Evolutionary conservation across 2,329 filamentous ascomycete genomes (phyloP), one percentile per base, ranked within the genome.

Genomic region (Fusarium xylarioides): DNA sequence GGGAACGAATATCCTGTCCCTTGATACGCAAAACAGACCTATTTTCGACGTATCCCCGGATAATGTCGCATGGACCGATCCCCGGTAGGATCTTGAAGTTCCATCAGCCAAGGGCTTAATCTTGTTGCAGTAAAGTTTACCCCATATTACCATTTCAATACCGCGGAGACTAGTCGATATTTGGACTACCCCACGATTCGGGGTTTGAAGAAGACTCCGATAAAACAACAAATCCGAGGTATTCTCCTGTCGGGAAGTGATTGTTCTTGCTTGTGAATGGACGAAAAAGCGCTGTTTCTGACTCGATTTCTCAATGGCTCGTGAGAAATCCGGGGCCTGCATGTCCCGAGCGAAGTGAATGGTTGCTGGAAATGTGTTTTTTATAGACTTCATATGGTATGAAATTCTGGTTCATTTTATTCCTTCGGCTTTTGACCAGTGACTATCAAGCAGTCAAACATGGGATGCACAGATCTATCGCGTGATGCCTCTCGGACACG

Each of bases 371-470:
- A 10, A 14, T 4, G 9, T 2, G 9, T n/a, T 16, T 2, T 1
- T 18, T n/a, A n/a, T 54, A 6, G 1, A 34, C 4, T 16, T 1
- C 11, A 21, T 16, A 1, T 14, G 11, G 11, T 12, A n/a, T n/a
- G 0, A 26, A 9, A n/a, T 1, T 21, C 23, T 4, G 2, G 4
- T 11, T 5, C 1, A 0, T 10, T 3, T 19, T 49, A 52, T 26
- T 42, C 23, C n/a, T 46, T 57, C 16, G 75, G 77, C 60, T 80
- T 81, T 61, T 74, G 76, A 0, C 79, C 81, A 52, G 74, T 79
- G 0, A 82, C 70, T 54, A 80, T 73, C 43, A 80, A 50, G 42
- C 79, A 76, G 43, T 81, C 78, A 37, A 79, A 79, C 35, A 80
- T 68, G 7, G 79, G 65, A 66, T 83, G 81, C 7, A 78, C 73